Percentiles rank a stretch among this genome's conserved stretches.
Conservation (phyloP, 2,329 filamentous ascomycete genomes). For the Podosphaera fusca region DNA sequence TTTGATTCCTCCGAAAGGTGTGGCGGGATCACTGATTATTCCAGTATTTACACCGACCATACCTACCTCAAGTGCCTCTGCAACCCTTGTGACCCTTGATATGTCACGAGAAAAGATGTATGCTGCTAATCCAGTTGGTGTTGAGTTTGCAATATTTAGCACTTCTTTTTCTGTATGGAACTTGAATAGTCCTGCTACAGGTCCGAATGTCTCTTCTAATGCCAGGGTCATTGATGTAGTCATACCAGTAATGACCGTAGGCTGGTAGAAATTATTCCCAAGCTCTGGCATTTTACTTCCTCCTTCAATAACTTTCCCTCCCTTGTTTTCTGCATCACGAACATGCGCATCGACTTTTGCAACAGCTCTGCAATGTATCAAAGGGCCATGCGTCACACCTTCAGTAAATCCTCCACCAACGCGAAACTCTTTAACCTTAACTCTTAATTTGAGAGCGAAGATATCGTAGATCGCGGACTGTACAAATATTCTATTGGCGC, state of each 20-base stretch:
- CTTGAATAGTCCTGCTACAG: slow-evolving; percentile 70
- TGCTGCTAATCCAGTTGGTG: slow-evolving; percentile 72
- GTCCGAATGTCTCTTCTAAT: slow-evolving; percentile 83
- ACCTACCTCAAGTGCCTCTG: slow-evolving; percentile 54
- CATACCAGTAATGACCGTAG: slow-evolving; percentile 75
- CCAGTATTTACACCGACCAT: slow-evolving; percentile 78
- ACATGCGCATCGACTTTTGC: slow-evolving; percentile 63
- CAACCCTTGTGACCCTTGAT: slow-evolving; percentile 34
- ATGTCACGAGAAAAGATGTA: slow-evolving; percentile 68
- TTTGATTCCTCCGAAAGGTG: slow-evolving; percentile 34
- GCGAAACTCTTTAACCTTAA: slow-evolving; percentile 50
- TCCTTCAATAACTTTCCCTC: slow-evolving; percentile 50
- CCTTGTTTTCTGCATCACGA: slow-evolving; percentile 53
- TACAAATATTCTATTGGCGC: slow-evolving; percentile 63
- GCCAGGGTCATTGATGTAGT: slow-evolving; percentile 65
- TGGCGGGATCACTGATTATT: slow-evolving; percentile 28
- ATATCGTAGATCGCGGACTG: slow-evolving; percentile 57
- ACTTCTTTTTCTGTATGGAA: slow-evolving; percentile 83
- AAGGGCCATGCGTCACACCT: slow-evolving; percentile 52
- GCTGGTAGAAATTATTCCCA: slow-evolving; percentile 70
- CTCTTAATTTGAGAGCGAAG: slow-evolving; percentile 45
- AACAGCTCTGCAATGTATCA: slow-evolving; percentile 68
- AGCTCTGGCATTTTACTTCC: slow-evolving; percentile 52
- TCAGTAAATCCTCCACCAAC: slow-evolving; percentile 53
- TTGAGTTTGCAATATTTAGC: slow-evolving; percentile 54